A percentile compares a stretch with the other conserved stretches of the same genome.
Evolutionary conservation across 805 yeast species (phyloP).

Genomic region (Saccharomycopsis schoenii): DNA sequence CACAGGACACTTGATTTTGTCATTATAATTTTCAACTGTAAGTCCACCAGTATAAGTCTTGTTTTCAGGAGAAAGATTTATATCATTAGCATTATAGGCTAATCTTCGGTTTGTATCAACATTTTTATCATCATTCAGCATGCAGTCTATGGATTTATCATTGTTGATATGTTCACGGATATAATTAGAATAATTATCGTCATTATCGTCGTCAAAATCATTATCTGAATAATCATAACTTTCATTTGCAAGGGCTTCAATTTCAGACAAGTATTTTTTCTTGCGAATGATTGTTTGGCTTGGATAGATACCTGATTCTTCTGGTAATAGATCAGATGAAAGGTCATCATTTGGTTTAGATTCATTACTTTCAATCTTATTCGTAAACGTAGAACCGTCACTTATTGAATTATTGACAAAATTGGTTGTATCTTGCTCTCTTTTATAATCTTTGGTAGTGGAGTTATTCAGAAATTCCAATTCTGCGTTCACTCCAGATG

Average conservation of each 20-base stretch:
- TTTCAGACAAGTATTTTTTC: neutral
- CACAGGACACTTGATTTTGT: constrained; percentile 4
- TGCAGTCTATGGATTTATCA: neutral
- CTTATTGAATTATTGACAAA: neutral
- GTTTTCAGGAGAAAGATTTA: neutral
- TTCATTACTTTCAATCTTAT: neutral
- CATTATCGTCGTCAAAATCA: neutral
- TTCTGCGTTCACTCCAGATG: neutral
- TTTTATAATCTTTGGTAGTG: neutral
- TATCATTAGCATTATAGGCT: neutral
- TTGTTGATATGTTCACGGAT: neutral
- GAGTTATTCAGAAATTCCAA: neutral
- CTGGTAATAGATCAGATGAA: neutral
- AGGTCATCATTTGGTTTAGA: neutral
- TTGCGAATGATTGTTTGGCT: neutral
- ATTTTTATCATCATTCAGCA: neutral
- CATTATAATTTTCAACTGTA: neutral
- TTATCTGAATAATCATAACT: neutral
- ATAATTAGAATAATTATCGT: neutral
- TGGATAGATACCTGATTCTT: neutral
- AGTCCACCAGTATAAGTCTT: neutral
- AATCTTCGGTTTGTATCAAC: no score
- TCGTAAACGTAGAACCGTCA: neutral
- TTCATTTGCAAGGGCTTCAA: neutral
- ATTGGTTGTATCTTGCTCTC: neutral